Base-by-base conservation (phyloP, 2,329 filamentous ascomycete species). In the Diaporthe australafricana region DNA sequence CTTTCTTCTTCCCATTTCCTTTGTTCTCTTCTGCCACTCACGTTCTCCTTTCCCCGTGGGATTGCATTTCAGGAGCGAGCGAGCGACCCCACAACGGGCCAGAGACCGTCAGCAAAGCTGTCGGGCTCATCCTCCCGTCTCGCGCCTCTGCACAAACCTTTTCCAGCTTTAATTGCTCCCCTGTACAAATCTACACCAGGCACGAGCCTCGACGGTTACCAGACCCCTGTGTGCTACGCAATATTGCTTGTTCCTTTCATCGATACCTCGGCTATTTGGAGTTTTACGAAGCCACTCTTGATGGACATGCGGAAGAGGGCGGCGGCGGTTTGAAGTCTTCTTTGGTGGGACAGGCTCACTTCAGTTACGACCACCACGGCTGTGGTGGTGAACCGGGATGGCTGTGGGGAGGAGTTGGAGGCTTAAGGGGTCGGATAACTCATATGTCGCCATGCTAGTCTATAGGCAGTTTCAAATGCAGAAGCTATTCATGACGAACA, bases 181-280 rank as follows among this genome's bases (percentile, higher is more conserved):
- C 22, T 56, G 14, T 42, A 57, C 47, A 45, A 30, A 5, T 16
- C 27, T 20, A 27, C 22, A 40, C 30, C 62, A 57, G 45, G 35
- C 40, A 30, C 14, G 42, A 57, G 53, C 55, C 48, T 68, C 48
- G 56, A 56, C 22, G 32, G 32, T 56, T 60, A 35, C 47, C 52
- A 48, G 62, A 30, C n/a, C 35, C 22, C 6, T 17, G 25, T 42
- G 8, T 47, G 60, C n/a, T 20, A 38, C 32, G 60, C 60, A 50
- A 65, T 17, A 40, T 12, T 42, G 12, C 42, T 48, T 40, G 48
- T 66, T 50, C 16, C 45, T 47, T 68, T 63, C 22, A 62, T 65
- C 57, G 72, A 73, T 72, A 73, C 72, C 56, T 73, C 47, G 65
- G 56, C 48, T 50, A 53, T 57, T 27, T 20, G 53, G 45, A 47